Percentiles rank a stretch among this genome's conserved stretches.
Evolutionary conservation across 2,329 filamentous ascomycete genomes (phyloP).

Genomic region (Colletotrichum musae): DNA sequence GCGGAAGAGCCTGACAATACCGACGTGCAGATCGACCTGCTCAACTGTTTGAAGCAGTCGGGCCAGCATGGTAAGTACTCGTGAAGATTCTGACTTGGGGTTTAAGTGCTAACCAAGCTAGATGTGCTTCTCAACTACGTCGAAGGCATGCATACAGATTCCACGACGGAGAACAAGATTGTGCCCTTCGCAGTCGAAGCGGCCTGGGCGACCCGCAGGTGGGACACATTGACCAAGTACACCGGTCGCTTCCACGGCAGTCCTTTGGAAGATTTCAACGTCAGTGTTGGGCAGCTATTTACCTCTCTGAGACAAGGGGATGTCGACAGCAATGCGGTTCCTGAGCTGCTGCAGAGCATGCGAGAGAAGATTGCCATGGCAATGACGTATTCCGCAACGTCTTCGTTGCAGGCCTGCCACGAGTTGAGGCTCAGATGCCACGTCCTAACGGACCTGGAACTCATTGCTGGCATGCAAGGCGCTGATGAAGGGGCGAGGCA

Average conservation of each 20-base stretch:
- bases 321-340: constrained; percentile 66
- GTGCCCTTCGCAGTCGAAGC: constrained; percentile 91
- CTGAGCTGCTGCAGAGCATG: constrained; percentile 71
- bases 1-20: constrained; percentile 82
- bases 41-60: constrained; percentile 94
- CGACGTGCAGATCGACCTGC: constrained; percentile 84
- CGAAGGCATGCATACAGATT: constrained; percentile 76
- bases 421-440: constrained; percentile 89
- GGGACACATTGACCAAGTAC: constrained; percentile 81
- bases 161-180: constrained; percentile 71
- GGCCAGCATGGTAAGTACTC: constrained; percentile 84
- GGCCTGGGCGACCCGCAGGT: constrained; percentile 89
- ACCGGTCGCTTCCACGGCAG: constrained; percentile 68
- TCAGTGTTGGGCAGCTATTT: constrained; percentile 76
- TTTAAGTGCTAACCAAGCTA: constrained; percentile 53
- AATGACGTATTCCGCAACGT: constrained; percentile 82
- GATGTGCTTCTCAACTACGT: constrained; percentile 90
- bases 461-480: constrained; percentile 70
- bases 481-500: constrained; percentile 57
- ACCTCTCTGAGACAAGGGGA: constrained; percentile 71
- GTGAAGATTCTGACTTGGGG: background rate
- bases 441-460: constrained; percentile 88
- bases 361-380: constrained; percentile 79
- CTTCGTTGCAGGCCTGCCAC: constrained; percentile 87
- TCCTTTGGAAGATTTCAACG: constrained; percentile 79